These are phyloP conservation scores for Russula abietina DNA, from an alignment of 768 basidiomycete genomes.

Conservation along the genomic window DNA sequence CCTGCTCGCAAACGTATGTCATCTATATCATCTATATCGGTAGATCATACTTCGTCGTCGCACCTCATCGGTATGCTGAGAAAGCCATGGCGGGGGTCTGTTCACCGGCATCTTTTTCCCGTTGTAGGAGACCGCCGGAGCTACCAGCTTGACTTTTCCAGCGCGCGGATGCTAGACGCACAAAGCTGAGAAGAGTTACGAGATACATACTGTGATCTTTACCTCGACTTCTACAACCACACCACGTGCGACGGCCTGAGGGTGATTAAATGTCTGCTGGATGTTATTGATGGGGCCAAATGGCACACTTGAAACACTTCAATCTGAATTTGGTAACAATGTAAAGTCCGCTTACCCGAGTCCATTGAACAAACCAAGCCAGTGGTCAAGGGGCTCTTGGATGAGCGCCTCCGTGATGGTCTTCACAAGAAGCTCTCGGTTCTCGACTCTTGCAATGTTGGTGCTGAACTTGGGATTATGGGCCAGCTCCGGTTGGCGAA, in stretches of 20 bases:
- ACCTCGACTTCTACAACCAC: constrained; percentile 77
- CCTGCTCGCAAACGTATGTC: constrained; percentile 7
- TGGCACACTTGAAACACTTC: constrained; percentile 55
- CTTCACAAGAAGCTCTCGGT: constrained; percentile 62
- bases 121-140: constrained; percentile 37
- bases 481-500: constrained; percentile 54
- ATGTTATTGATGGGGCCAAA: constrained; percentile 94
- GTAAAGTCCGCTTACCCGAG: constrained; percentile 52
- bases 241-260: constrained; percentile 71
- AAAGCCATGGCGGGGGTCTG: constrained; percentile 41
- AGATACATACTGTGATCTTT: constrained; percentile 27
- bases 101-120: constrained; percentile 35
- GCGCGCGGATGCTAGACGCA: constrained; percentile 34
- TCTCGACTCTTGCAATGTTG: constrained; percentile 69
- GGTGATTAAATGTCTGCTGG: constrained; percentile 82
- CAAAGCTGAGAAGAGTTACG: background rate
- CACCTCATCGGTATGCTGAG: constrained; percentile 39
- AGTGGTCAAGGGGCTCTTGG: constrained; percentile 56
- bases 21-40: background rate
- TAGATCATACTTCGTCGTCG: background rate
- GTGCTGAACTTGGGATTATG: constrained; percentile 60
- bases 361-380: constrained; percentile 71
- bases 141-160: constrained; percentile 39
- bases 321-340: background rate
- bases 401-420: constrained; percentile 60